Conservation (phyloP, 1,284 basidiomycete genomes). For the Marasmius oreades region DNA sequence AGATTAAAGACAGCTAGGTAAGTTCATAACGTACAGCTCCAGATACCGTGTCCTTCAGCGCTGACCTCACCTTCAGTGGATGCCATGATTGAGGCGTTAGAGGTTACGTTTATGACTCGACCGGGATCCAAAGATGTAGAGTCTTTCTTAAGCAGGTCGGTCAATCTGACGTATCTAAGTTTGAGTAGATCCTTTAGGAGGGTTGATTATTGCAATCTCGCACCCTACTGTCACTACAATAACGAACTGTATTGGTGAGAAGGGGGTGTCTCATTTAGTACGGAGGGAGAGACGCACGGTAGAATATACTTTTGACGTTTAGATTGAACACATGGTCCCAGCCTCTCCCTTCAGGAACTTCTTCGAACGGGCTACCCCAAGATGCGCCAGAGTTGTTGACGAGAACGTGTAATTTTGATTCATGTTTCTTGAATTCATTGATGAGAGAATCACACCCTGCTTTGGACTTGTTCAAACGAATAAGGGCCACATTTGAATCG, state of each 20-base stretch:
- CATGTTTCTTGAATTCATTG: constrained; percentile 62
- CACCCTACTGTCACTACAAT: constrained; percentile 64
- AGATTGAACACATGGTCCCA: constrained; percentile 82
- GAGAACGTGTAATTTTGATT: constrained; percentile 71
- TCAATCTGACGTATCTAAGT: constrained; percentile 37
- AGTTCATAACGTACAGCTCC: constrained; percentile 64
- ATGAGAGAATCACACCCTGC: constrained; percentile 79
- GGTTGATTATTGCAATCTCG: constrained; percentile 11
- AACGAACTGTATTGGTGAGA: neutral
- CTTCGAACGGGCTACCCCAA: constrained; percentile 74
- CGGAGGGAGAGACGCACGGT: constrained; percentile 45
- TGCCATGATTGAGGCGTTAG: constrained; percentile 62
- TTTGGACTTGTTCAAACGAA: constrained; percentile 50
- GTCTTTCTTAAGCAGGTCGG: constrained; percentile 64
- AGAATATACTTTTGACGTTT: constrained; percentile 81
- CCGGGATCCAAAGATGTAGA: constrained; percentile 66
- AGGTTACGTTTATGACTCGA: constrained; percentile 81
- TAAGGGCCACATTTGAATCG: neutral
- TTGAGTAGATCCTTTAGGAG: neutral
- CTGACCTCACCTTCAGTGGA: constrained; percentile 50
- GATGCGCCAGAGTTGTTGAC: constrained; percentile 81
- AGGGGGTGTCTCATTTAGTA: neutral
- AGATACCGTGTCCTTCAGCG: constrained; percentile 63
- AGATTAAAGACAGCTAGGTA: neutral
- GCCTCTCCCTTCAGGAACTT: constrained; percentile 76